Evolutionary conservation across 495 filamentous ascomycete genomes (phyloP), one percentile per base, ranked within the genome.

Genomic region (Chaetomium fimeti): DNA sequence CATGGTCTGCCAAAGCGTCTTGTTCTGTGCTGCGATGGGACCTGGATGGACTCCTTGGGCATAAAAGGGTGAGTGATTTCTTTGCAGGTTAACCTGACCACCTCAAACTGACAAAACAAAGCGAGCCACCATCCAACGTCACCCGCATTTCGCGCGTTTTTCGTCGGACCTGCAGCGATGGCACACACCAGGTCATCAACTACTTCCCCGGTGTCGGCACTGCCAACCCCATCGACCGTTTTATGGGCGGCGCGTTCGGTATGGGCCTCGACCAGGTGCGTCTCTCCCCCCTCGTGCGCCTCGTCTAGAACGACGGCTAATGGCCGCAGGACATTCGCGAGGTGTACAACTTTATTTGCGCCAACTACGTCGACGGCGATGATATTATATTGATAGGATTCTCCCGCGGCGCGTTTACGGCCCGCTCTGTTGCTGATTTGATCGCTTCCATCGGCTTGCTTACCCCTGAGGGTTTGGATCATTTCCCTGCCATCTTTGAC

Each of bases 391-490:
- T 91, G 24, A 68, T 89, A 13, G 88, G 88, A 24, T 91, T 90
- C 76, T 89, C 87, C 3, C 80, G 88, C 1, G 88, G 88, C 28
- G 87, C 88, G 18, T 91, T 85, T 69, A 89, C 87, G 0, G 87
- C 87, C 8, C 81, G 88, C 57, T 82, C 78, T 51, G 83, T 88
- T 45, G 82, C 84, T 51, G 83, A 84, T 42, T 70, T 90, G 68
- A 84, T 90, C 52, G 79, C 72, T 16, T 77, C 79, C 7, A 72
- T 89, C 3, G 87, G 88, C 3, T 72, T 90, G 42, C 75, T 90
- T 20, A 88, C 83, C 0, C 79, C 82, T 42, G 78, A 82, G 27
- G 88, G 86, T 2, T 77, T 89, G 64, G 82, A 85, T 54, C 71
- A 75, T 36, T 82, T 90, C 65, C 82, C 81, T 42, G 78, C 82